Conservation (phyloP, 2,329 filamentous ascomycete genomes). For the Pyrenochaeta sp. region DNA sequence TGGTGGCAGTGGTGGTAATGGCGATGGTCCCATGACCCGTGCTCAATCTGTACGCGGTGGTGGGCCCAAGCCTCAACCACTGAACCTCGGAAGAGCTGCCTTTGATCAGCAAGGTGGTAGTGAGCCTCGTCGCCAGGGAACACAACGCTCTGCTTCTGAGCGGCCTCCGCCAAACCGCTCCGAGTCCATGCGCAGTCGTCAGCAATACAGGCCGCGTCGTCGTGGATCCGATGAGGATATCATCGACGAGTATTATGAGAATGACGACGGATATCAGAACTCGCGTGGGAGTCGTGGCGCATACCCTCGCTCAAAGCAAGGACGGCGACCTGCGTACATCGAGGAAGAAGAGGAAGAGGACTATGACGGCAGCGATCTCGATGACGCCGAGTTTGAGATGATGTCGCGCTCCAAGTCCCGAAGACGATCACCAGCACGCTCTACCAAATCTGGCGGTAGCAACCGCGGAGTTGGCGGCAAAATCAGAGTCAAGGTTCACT, state of each 20-base stretch:
- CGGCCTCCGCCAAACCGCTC: slow-evolving; percentile 51
- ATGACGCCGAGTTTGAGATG: slow-evolving; percentile 84
- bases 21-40: slow-evolving; percentile 53
- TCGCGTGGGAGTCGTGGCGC: slow-evolving; percentile 36
- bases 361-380: slow-evolving; percentile 73
- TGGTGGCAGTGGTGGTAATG: slow-evolving; percentile 26
- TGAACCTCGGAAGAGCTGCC: slow-evolving; percentile 59
- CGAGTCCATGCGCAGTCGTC: slow-evolving; percentile 44
- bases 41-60: slow-evolving; percentile 59
- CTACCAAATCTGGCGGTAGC: slow-evolving; percentile 42
- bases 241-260: slow-evolving; percentile 67
- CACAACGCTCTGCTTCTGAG: slow-evolving; percentile 55
- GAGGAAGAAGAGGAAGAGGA: slow-evolving; percentile 84
- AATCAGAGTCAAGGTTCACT: slow-evolving; percentile 91
- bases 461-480: slow-evolving; percentile 70
- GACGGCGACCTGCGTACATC: slow-evolving; percentile 68
- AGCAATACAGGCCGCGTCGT: slow-evolving; percentile 38
- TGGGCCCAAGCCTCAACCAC: slow-evolving; percentile 57
- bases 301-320: slow-evolving; percentile 39
- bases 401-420: slow-evolving; percentile 60
- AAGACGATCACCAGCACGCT: slow-evolving; percentile 54
- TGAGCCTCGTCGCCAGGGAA: slow-evolving; percentile 47
- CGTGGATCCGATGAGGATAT: slow-evolving; percentile 58
- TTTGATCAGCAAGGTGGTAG: slow-evolving; percentile 52
- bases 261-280: slow-evolving; percentile 68